Evolutionary conservation across 2,329 filamentous ascomycete genomes (phyloP).

Genomic region (Neospermospora avenae): DNA sequence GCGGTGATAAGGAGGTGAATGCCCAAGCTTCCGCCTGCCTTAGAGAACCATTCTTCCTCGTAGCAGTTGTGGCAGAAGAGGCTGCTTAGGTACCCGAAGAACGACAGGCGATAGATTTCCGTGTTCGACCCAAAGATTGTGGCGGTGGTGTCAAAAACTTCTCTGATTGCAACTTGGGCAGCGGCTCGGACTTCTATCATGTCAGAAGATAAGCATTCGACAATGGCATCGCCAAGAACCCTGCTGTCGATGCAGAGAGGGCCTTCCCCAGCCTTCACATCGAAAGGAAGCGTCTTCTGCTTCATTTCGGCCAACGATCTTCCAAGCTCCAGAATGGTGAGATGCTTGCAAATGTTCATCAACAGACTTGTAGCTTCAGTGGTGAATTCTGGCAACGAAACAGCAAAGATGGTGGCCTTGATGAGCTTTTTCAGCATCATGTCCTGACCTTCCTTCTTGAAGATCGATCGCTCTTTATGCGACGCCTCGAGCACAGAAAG

Average conservation of each 20-base stretch:
- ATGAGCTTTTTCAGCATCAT: conserved; percentile 78
- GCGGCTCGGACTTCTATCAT: conserved; percentile 75
- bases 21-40: conserved; percentile 86
- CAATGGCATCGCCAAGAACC: conserved; percentile 82
- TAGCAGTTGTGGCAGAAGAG: conserved; percentile 94
- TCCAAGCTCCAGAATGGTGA: conserved; percentile 86
- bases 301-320: conserved; percentile 78
- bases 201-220: conserved; percentile 87
- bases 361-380: conserved; percentile 73
- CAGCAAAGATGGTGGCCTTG: conserved; percentile 83
- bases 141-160: conserved; percentile 71
- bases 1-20: conserved; percentile 86
- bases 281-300: conserved; percentile 73
- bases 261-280: conserved; percentile 82
- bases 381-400: conserved; percentile 77
- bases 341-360: conserved; percentile 80
- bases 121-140: conserved; percentile 75
- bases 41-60: conserved; percentile 98
- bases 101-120: conserved; percentile 70
- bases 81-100: conserved; percentile 80
- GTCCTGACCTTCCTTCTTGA: conserved; percentile 85
- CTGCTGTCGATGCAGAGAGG: conserved; percentile 83
- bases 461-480: conserved; percentile 76
- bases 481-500: conserved; percentile 69
- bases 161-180: conserved; percentile 73